These are phyloP conservation scores for Fagus crenata DNA, from an alignment of 306 rosid species.

Conservation along the genomic window DNA sequence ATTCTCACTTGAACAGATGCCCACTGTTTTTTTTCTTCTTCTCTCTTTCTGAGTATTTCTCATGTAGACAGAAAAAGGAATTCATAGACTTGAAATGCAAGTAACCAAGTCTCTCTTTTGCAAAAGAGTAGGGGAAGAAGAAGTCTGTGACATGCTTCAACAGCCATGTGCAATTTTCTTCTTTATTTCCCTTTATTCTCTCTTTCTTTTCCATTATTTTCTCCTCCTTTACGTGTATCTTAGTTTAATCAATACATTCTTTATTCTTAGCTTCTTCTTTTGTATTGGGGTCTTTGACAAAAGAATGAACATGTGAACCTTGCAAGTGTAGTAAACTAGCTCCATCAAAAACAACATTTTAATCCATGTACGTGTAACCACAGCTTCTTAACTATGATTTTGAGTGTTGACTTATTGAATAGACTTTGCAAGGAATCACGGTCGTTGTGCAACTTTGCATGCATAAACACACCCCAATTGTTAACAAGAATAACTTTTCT, in stretches of 20 bases:
- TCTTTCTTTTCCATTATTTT: constrained; percentile 20
- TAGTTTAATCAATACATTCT: constrained; percentile 14
- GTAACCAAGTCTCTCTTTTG: constrained; percentile 43
- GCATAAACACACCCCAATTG: too few species aligned
- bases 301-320: too few species aligned
- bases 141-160: constrained; percentile 9
- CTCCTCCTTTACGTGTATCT: constrained; percentile 32
- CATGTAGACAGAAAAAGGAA: constrained; percentile 25
- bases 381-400: too few species aligned
- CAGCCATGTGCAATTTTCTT: constrained; percentile 17
- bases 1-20: constrained; percentile 37
- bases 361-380: too few species aligned
- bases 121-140: constrained; percentile 7
- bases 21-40: constrained; percentile 7
- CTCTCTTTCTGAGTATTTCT: not conserved
- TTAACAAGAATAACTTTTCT: too few species aligned
- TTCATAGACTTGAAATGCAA: constrained; percentile 61
- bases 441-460: too few species aligned
- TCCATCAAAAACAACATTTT: too few species aligned
- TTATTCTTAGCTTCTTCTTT: constrained; percentile 15
- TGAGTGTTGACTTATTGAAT: too few species aligned
- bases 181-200: constrained; percentile 32
- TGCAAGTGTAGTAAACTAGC: too few species aligned
- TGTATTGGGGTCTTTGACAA: not conserved
- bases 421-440: too few species aligned